A percentile compares a stretch with the other conserved stretches of the same genome.
These are phyloP conservation scores for Phytophthora ohioensis DNA, from an alignment of 352 stramenopile species.

Conservation along the genomic window DNA sequence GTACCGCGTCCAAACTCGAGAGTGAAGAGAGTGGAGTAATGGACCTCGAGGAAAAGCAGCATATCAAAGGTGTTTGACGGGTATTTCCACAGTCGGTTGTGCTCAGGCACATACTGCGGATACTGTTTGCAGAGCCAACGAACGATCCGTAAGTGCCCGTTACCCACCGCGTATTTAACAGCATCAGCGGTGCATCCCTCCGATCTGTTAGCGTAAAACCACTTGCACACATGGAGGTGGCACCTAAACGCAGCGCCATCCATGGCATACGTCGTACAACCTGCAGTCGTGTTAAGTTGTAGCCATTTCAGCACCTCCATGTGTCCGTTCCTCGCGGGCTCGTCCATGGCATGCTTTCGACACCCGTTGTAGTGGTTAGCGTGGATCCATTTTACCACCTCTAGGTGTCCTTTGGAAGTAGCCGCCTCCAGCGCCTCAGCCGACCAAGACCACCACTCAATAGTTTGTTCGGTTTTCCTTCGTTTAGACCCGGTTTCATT, in stretches of 20 bases:
- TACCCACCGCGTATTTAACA: conserved; percentile 6
- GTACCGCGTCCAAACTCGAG: conserved; percentile 17
- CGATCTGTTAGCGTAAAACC: conserved; percentile 3
- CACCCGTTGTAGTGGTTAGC: background rate
- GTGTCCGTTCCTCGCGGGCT: conserved; percentile 5
- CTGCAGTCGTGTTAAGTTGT: conserved; percentile 1
- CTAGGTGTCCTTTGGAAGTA: background rate
- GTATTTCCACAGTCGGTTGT: conserved; percentile 15
- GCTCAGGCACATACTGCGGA: conserved; percentile 9
- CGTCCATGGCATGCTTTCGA: background rate
- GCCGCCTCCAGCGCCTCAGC: background rate
- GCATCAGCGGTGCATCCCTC: conserved; percentile 8
- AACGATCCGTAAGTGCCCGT: conserved; percentile 1
- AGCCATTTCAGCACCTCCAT: conserved; percentile 14
- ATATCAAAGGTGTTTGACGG: conserved; percentile 10
- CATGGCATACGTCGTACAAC: conserved; percentile 4
- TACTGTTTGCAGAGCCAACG: conserved; percentile 8
- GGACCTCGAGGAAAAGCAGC: conserved; percentile 12
- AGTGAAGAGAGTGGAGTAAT: conserved; percentile 19
- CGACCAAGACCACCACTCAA: background rate
- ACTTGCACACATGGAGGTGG: conserved; percentile 13
- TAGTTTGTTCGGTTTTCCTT: too few species aligned
- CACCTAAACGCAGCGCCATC: background rate
- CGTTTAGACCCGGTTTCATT: background rate
- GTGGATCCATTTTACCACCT: background rate